Conservation (phyloP, 495 filamentous ascomycete genomes). For the Aspergillus sclerotiicarbonarius region DNA sequence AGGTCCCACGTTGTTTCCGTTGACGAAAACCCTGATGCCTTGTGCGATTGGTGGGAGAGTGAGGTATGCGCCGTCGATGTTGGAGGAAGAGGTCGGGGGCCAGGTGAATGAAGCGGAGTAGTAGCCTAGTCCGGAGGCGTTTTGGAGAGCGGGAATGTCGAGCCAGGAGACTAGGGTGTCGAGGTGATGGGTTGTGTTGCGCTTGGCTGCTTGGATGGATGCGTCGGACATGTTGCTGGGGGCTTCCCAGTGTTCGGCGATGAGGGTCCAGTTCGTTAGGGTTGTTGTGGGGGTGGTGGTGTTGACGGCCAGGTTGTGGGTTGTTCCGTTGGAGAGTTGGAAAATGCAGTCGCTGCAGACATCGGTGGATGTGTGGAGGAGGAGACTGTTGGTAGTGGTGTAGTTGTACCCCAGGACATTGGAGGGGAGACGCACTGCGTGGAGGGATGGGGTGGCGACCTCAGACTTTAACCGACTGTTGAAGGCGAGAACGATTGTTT, state of each 20-base stretch:
- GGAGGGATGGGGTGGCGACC: too few species aligned
- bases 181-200: constrained; percentile 32
- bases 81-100: constrained; percentile 18
- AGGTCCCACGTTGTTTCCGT: constrained; percentile 18
- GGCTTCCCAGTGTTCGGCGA: constrained; percentile 39
- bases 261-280: constrained; percentile 42
- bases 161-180: constrained; percentile 36
- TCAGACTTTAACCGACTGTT: too few species aligned
- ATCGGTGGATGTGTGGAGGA: constrained; percentile 20
- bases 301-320: constrained; percentile 16
- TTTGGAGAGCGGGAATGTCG: constrained; percentile 55
- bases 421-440: too few species aligned
- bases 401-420: constrained; percentile 20
- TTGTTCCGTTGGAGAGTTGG: constrained; percentile 27
- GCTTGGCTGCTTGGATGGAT: constrained; percentile 21
- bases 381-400: constrained; percentile 8
- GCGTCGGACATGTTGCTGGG: constrained; percentile 31
- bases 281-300: constrained; percentile 11
- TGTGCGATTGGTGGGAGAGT: constrained; percentile 18
- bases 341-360: constrained; percentile 9
- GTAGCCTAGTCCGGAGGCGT: constrained; percentile 61
- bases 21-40: constrained; percentile 16
- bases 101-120: constrained; percentile 46
- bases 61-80: constrained; percentile 25
- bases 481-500: constrained; percentile 39